Percentiles rank a stretch among this genome's conserved stretches.
phyloP scores from a whole-genome alignment of 495 filamentous ascomycete species.

The Jackrogersella multiformis region DNA sequence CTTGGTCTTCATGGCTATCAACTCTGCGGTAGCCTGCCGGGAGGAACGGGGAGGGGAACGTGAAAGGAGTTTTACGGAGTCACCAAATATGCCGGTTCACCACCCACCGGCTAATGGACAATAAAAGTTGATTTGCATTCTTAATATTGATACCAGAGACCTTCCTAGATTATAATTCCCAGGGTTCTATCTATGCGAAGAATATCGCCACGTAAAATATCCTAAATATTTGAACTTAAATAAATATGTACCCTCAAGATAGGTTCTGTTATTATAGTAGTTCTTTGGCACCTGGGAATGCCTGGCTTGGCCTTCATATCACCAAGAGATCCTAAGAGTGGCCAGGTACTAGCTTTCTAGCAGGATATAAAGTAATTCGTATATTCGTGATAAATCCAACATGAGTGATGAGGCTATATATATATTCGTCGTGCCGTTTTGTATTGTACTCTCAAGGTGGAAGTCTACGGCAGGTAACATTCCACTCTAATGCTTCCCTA shows the following conservation, averaged over 20 bases:
- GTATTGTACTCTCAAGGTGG: background rate
- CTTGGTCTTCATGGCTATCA: conserved; percentile 34
- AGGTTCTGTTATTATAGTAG: background rate
- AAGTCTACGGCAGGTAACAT: background rate
- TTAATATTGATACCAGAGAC: conserved; percentile 14
- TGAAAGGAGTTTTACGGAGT: conserved; percentile 43
- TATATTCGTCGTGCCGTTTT: background rate
- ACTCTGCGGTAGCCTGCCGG: conserved; percentile 25
- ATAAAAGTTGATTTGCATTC: conserved; percentile 44
- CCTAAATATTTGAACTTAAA: background rate
- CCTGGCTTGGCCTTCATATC: background rate
- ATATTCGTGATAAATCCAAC: background rate
- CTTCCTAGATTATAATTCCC: conserved; percentile 3
- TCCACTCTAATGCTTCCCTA: conserved; percentile 3
- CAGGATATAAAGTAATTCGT: background rate
- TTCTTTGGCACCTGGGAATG: background rate
- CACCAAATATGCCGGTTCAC: conserved; percentile 21
- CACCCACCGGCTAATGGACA: conserved; percentile 33
- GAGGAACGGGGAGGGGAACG: conserved; percentile 31
- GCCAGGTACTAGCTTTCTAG: background rate
- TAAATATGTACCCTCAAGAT: background rate
- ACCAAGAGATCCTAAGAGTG: background rate
- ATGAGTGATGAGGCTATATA: background rate
- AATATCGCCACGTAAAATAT: background rate
- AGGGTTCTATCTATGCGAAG: background rate